Base-by-base conservation (phyloP, 306 rosid species). In the Inga laurina region DNA sequence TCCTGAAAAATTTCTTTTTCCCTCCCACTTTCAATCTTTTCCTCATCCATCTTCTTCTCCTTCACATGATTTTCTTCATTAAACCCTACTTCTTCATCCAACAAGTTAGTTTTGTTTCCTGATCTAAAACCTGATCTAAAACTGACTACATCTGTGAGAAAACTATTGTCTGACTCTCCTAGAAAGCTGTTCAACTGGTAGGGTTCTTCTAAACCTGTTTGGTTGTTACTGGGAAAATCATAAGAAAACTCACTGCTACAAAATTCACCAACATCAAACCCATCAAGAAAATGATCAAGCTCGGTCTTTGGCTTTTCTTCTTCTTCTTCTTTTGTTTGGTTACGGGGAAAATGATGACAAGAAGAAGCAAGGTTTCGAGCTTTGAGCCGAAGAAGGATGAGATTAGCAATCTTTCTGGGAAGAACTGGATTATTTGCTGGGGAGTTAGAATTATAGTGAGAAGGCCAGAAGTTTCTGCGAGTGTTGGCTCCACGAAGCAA, bases 351-450 rank as follows among this genome's bases (percentile, higher is more conserved):
- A 79, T 78, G 37, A 79, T 78, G 37, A 35, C 80, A 15, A 37
- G 74, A 67, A 59, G 88, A 69, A 81, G 88, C 49, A 41, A 37
- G 78, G 68, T 52, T 81, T 59, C 90, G 85, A 52, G 84, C 87
- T 85, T 89, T 87, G 82, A 89, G 87, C 79, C 89, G 78, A 78
- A 75, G 83, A 68, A 89, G 78, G 41, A 89, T 78, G 75, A 78
- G 79, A 81, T 87, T 89, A 18, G 87, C 82, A 45, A 87, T 83
- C 83, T 89, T 83, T 62, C 85, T 78, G 74, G 92, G 92, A 75
- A 89, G 89, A 71, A 88, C 83, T 27, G 83, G 81, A 70, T 64
- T 34, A 64, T 65, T 43, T 39, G 76, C 79, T 57, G 65, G 69
- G 61, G 81, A 65, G 61, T 59, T 59, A n/a, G 14, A 3, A 49